phyloP scores from a whole-genome alignment of 2,329 filamentous ascomycete genomes.

The Pseudocercospora fuligena region DNA sequence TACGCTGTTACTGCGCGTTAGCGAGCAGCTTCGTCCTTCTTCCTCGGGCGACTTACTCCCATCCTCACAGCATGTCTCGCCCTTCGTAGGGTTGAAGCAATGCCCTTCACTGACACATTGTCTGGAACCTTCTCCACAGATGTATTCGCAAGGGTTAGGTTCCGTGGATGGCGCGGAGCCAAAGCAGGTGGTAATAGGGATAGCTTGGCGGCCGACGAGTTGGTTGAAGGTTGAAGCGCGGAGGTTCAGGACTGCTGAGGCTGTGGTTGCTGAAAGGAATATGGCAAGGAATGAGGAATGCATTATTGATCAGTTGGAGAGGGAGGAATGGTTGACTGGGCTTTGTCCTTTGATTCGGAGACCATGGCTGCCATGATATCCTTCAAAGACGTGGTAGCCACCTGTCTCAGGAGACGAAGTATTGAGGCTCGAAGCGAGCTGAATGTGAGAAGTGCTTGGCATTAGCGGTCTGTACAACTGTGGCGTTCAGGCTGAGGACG shows the following conservation, averaged over 20 bases:
- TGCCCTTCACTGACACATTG: neutral
- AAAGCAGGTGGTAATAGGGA: neutral
- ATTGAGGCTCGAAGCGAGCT: neutral
- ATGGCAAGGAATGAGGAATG: neutral
- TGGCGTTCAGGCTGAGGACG: neutral
- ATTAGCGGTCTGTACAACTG: constrained; percentile 1
- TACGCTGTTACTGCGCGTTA: neutral
- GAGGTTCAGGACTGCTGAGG: neutral
- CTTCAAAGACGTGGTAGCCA: neutral
- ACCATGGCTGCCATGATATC: too few relatives aligned
- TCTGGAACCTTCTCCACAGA: neutral
- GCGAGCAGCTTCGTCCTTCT: neutral
- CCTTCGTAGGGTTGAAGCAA: neutral
- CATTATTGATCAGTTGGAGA: neutral
- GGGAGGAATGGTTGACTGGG: neutral
- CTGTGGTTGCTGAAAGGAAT: neutral
- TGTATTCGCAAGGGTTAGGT: neutral
- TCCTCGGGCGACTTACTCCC: neutral
- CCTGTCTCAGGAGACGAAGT: neutral
- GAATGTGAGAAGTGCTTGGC: neutral
- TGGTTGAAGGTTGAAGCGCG: neutral
- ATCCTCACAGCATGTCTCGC: neutral
- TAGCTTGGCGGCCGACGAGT: neutral
- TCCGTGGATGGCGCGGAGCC: neutral
- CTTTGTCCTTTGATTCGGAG: too few relatives aligned